phyloP scores from a whole-genome alignment of 768 basidiomycete genomes.

The Podaxis rugospora region DNA sequence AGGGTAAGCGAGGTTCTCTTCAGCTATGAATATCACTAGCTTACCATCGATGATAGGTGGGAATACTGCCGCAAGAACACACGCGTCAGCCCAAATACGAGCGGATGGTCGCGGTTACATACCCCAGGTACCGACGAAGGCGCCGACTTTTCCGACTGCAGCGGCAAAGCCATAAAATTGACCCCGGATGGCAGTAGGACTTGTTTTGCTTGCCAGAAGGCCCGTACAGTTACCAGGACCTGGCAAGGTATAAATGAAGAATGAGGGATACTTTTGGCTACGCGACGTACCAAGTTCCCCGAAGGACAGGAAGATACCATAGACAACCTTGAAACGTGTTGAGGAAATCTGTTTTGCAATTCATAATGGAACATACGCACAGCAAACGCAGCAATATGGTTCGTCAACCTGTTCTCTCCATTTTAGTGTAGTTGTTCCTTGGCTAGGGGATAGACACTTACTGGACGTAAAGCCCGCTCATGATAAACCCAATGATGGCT shows the following conservation, averaged over 20 bases:
- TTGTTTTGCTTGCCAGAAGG: conserved; percentile 78
- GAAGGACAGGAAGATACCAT: conserved; percentile 87
- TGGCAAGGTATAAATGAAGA: conserved; percentile 15
- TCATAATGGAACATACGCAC: conserved; percentile 30
- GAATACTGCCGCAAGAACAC: conserved; percentile 42
- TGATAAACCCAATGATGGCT: conserved; percentile 79
- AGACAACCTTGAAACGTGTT: conserved; percentile 52
- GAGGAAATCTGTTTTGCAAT: not conserved
- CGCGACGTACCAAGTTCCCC: conserved; percentile 68
- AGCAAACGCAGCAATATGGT: conserved; percentile 71
- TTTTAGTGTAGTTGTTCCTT: not conserved
- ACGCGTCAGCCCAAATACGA: not conserved
- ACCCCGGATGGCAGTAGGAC: conserved; percentile 82
- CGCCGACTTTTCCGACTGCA: conserved; percentile 81
- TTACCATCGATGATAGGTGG: conserved; percentile 60
- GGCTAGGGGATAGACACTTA: conserved; percentile 20
- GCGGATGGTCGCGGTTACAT: conserved; percentile 18
- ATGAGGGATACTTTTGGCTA: not conserved
- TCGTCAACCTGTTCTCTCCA: conserved; percentile 38
- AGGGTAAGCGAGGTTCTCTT: conserved; percentile 7
- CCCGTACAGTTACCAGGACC: conserved; percentile 86
- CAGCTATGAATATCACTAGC: conserved; percentile 9
- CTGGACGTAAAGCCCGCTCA: conserved; percentile 75
- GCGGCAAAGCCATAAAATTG: conserved; percentile 86
- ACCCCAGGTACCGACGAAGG: conserved; percentile 82